Evolutionary conservation across 805 yeast genomes (phyloP).

Genomic region (Blastobotrys attinorum): DNA sequence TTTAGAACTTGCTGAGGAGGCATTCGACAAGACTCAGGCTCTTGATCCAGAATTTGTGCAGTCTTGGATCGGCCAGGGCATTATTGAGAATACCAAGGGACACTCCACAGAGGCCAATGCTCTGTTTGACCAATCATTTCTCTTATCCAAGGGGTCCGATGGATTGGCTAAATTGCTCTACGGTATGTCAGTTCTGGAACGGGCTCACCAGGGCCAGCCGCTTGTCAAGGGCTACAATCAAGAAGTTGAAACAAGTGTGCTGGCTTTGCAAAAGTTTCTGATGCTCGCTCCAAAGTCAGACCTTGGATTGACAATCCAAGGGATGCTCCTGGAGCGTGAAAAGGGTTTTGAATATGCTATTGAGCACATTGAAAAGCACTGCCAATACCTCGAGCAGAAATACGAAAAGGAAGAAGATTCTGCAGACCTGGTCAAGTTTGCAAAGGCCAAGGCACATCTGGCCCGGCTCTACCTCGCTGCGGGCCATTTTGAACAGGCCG

Average conservation of each 20-base stretch:
- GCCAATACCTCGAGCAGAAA: constrained; percentile 42
- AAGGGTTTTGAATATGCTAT: constrained; percentile 52
- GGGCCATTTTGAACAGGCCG: constrained; percentile 46
- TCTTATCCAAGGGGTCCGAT: constrained; percentile 65
- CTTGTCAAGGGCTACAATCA: background rate
- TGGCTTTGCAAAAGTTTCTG: constrained; percentile 47
- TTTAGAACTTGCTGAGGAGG: constrained; percentile 59
- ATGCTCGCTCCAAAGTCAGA: constrained; percentile 31
- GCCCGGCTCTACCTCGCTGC: constrained; percentile 65
- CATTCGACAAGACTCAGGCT: constrained; percentile 68
- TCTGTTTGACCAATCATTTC: constrained; percentile 69
- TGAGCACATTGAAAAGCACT: constrained; percentile 38
- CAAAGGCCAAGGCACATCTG: constrained; percentile 55
- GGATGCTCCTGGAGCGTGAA: constrained; percentile 52
- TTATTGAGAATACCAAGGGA: constrained; percentile 33
- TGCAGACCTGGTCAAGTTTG: constrained; percentile 41
- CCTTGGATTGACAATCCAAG: constrained; percentile 23
- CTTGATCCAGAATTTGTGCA: constrained; percentile 66
- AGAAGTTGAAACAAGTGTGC: constrained; percentile 21
- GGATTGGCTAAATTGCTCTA: constrained; percentile 64
- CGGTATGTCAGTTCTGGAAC: constrained; percentile 49
- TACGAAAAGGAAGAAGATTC: constrained; percentile 52
- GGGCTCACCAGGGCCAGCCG: constrained; percentile 27
- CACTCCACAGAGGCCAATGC: constrained; percentile 41
- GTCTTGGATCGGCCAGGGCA: constrained; percentile 85